Evolutionary conservation across 2,329 filamentous ascomycete species (phyloP), one percentile per base, ranked within the genome.

Genomic region (Didymellaceae sp.): DNA sequence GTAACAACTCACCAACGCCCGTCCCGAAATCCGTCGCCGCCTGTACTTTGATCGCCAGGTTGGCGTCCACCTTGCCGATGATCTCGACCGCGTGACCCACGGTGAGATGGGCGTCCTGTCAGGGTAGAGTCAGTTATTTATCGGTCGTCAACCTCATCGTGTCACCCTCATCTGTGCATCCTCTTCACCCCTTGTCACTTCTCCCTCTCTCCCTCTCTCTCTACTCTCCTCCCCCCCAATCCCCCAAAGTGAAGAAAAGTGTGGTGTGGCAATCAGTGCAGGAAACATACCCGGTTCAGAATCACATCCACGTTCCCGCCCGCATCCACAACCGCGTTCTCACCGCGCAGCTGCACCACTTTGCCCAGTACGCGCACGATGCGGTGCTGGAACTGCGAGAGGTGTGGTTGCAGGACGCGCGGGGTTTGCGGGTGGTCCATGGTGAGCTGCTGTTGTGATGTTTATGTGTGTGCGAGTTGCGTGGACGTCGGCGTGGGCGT

Each of bases 291-390:
- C 41, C 87, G 81, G 69, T 90, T 91, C 59, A 97, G 73, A 14
- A 88, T 77, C 2, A 91, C 80, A 0, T 86, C 89, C 20, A 97
- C 83, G 17, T 85, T 82, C 0, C 93, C 93, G 2, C 80, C 87
- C 5, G 90, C 87, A 49, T 96, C 91, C 22, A 97, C 82, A 5
- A 86, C 85, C 0, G 91, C 93, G 41, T 84, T 82, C 43, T 94
- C 89, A 60, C 92, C 92, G 42, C 87, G 86, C 18, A 97, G 80
- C 65, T 94, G 87, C 4, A 84, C 83, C 37, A 97, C 91, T 65
- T 88, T 91, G 65, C 94, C 94, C 5, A 96, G 81, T 46, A 97
- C 80, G 63, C 91, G 91, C 56, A 97, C 89, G 55, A 89, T 89
- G 59, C 84, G 77, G 68, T 82, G 75, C 40, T 77, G 74, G 77